Conservation (phyloP, 805 yeast species). For the Spathaspora girioi region DNA sequence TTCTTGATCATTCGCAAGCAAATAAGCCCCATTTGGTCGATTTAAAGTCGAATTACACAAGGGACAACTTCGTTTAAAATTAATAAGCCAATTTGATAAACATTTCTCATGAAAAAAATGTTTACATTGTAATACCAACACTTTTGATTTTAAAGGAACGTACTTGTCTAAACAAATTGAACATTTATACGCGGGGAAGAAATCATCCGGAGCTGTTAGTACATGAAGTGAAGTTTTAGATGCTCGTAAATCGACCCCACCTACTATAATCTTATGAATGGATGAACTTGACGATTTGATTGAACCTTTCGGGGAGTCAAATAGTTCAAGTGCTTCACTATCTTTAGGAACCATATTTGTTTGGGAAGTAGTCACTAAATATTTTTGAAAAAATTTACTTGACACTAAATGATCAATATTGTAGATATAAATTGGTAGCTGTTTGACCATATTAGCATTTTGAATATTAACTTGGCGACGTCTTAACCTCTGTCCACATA, state of each 20-base stretch:
- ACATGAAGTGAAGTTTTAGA: conserved; percentile 15
- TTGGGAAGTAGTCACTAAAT: conserved; percentile 31
- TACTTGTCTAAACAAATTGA: conserved; percentile 58
- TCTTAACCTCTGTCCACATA: conserved; percentile 24
- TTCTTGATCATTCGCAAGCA: conserved; percentile 15
- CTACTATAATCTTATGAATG: conserved; percentile 32
- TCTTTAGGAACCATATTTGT: conserved; percentile 10
- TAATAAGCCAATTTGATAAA: conserved; percentile 57
- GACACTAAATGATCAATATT: conserved; percentile 32
- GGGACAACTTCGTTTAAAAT: conserved; percentile 54
- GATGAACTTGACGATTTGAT: conserved; percentile 12
- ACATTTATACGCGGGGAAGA: conserved; percentile 49
- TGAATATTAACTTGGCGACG: conserved; percentile 21
- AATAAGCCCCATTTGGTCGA: conserved; percentile 5
- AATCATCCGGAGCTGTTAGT: conserved; percentile 27
- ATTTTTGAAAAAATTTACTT: conserved; percentile 20
- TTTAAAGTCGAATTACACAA: conserved; percentile 43
- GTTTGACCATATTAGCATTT: conserved; percentile 30
- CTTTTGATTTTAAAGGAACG: conserved; percentile 41
- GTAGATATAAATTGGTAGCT: conserved; percentile 36
- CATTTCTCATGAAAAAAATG: conserved; percentile 60
- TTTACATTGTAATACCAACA: conserved; percentile 54
- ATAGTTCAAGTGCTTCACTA: conserved; percentile 2
- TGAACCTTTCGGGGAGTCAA: conserved; percentile 12
- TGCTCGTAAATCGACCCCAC: conserved; percentile 35